Base-by-base conservation (phyloP, 306 rosid genomes). In the Oxytropis ochrocephala region DNA sequence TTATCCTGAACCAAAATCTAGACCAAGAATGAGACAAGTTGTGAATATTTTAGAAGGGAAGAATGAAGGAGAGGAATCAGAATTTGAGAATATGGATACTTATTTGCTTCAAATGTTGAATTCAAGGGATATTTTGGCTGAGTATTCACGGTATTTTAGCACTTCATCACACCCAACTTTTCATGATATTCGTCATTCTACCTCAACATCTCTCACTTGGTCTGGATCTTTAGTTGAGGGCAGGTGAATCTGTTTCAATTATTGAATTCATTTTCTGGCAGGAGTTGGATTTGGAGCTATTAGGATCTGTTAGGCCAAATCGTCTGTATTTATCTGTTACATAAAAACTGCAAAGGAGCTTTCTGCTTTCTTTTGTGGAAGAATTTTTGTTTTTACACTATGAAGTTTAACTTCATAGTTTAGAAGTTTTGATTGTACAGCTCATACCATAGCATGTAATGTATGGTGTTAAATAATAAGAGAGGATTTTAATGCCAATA, bases 11-110 rank as follows among this genome's bases (percentile, higher is more conserved):
- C 87, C 90, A 53, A 84, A 69, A 47, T 59, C 83, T 0, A 82
- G 98, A 46, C 97, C 96, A n/a, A 77, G 76, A 12, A 88, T 90
- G 90, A 86, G 97, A 72, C 96, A 88, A 76, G 87, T 79, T 7
- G 79, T 86, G 84, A 84, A 79, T 13, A 17, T 93, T 21, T 81
- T 93, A 35, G 94, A 88, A 41, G 96, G 91, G 17, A 90, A 79
- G 55, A 69, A 19, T 1, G 88, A 82, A 10, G 77, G 48, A 5
- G 78, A 82, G 0, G 86, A 80, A 8, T 63, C 54, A 4, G 91
- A 83, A 52, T 65, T 47, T 49, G 95, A 89, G 69, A 85, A 75
- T 1, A 73, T 80, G 85, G 78, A 69, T 43, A 74, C 76, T 11
- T 80, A 75, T 82, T 71, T 93, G 87, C 84, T 88, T 0, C 69